Base-by-base conservation (phyloP, 805 yeast species). In the Spathaspora passalidarum region DNA sequence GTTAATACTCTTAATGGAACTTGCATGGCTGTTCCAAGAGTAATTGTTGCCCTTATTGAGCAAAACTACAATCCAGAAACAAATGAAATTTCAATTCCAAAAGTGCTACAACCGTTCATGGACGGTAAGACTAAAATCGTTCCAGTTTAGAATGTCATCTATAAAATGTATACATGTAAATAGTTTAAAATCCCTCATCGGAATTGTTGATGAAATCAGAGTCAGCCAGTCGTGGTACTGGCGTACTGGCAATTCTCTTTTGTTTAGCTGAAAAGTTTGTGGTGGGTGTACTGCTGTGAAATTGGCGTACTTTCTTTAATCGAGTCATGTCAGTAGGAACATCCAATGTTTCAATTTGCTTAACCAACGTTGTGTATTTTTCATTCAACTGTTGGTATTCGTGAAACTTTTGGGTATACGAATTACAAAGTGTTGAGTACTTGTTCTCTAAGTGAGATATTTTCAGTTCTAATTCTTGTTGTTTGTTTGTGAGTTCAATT, bases 1-100 rank as follows among this genome's bases (percentile, higher is more conserved):
- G 89, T 81, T 0, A 90, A 88, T 51, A 94, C 99, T 0, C 72
- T 94, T 39, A 94, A 94, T 54, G 99, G 97, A 14, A 94, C 99
- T 0, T 96, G 96, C 1, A 77, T 91, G 78, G 99, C 99, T 1
- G 84, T 92, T 13, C 99, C 99, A 2, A 72, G 99, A 48, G 84
- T 91, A 1, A 82, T 94, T 16, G 76, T 91, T 17, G 97, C 98
- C 1, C 75, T 94, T n/a, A 68, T 92, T 4, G 99, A 94, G 66
- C 94, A 86, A 61, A 78, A 77, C 54, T 94, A 86, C 57, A 84
- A 89, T 50, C 77, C 82, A 2, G 63, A 53, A 2, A 73, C 78
- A 0, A 66, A 80, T 11, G 62, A 74, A 4, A 76, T 91, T 5
- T 51, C 59, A 10, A 78, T 91, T 43, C 97, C 97, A 4, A 64